These are phyloP conservation scores for Trichoderma lentiforme DNA, from an alignment of 2,329 filamentous ascomycete species.

Conservation along the genomic window DNA sequence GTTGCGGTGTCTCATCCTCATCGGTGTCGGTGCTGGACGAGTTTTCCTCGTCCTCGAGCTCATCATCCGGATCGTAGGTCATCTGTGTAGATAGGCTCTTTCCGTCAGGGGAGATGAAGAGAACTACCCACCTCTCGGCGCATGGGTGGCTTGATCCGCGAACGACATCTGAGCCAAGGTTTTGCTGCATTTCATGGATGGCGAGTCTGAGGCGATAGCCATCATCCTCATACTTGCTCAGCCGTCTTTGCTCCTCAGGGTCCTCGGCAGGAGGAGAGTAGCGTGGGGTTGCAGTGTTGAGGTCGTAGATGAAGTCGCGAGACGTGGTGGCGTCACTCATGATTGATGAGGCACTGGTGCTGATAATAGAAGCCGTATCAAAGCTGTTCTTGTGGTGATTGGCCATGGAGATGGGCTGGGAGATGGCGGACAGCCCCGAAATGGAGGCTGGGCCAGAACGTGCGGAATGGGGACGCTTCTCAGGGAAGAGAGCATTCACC, in stretches of 20 bases:
- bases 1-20: conserved; percentile 58
- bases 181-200: conserved; percentile 67
- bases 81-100: conserved; percentile 66
- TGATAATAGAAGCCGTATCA: conserved; percentile 68
- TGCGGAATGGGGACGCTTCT: conserved; percentile 61
- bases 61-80: conserved; percentile 67
- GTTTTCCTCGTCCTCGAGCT: conserved; percentile 62
- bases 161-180: conserved; percentile 60
- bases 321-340: conserved; percentile 68
- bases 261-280: conserved; percentile 53
- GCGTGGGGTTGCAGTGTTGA: conserved; percentile 47
- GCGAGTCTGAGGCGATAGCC: conserved; percentile 63
- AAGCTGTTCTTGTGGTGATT: conserved; percentile 52
- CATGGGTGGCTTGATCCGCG: conserved; percentile 73
- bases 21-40: conserved; percentile 60
- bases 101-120: conserved; percentile 74
- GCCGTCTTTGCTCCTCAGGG: conserved; percentile 40
- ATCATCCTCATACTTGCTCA: conserved; percentile 59
- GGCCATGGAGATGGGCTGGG: conserved; percentile 61
- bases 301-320: conserved; percentile 60
- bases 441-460: conserved; percentile 65
- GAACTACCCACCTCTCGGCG: conserved; percentile 76
- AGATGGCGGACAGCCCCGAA: conserved; percentile 66
- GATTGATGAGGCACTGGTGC: conserved; percentile 69
- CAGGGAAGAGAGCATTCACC: conserved; percentile 80